These are phyloP conservation scores for Trypanosoma lewisi DNA, from an alignment of 208 protist species.

Conservation along the genomic window DNA sequence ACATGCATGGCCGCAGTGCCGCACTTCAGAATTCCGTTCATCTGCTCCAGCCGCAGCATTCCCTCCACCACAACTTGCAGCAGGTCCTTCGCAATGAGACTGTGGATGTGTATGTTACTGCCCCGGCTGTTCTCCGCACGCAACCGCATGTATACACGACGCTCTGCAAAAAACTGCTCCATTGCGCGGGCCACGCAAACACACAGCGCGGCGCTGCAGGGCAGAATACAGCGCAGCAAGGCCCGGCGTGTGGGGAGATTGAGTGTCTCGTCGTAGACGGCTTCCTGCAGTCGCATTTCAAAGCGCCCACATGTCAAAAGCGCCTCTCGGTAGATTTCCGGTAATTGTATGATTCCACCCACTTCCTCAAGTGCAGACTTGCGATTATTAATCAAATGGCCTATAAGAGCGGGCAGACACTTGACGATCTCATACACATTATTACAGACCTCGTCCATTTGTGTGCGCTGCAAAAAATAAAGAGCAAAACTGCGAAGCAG, in stretches of 20 bases:
- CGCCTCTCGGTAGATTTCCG: conserved; percentile 44
- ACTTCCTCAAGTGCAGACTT: conserved; percentile 16
- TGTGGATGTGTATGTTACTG: conserved; percentile 26
- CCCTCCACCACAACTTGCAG: conserved; percentile 78
- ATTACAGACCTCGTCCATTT: conserved; percentile 16
- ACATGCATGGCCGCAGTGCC: conserved; percentile 12
- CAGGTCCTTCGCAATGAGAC: conserved; percentile 46
- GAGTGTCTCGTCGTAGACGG: conserved; percentile 24
- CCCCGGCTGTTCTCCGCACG: conserved; percentile 11
- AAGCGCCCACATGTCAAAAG: conserved; percentile 64
- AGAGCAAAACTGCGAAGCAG: conserved; percentile 60
- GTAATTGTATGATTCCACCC: conserved; percentile 21
- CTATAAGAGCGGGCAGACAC: conserved; percentile 53
- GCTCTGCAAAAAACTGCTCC: conserved; percentile 38
- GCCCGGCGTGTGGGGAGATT: conserved; percentile 9
- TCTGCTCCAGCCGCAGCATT: conserved; percentile 68
- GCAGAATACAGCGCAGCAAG: conserved; percentile 52
- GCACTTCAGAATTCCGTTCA: conserved; percentile 35
- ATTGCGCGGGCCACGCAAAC: conserved; percentile 59
- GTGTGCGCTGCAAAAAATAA: conserved; percentile 39
- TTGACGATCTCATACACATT: conserved; percentile 35
- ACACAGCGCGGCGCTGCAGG: conserved; percentile 62
- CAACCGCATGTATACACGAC: conserved; percentile 19
- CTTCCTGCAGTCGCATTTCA: conserved; percentile 47
- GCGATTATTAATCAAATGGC: conserved; percentile 23